A percentile compares a stretch with the other conserved stretches of the same genome.
phyloP scores from a whole-genome alignment of 2,329 filamentous ascomycete genomes.

The Cytospora piceicola region DNA sequence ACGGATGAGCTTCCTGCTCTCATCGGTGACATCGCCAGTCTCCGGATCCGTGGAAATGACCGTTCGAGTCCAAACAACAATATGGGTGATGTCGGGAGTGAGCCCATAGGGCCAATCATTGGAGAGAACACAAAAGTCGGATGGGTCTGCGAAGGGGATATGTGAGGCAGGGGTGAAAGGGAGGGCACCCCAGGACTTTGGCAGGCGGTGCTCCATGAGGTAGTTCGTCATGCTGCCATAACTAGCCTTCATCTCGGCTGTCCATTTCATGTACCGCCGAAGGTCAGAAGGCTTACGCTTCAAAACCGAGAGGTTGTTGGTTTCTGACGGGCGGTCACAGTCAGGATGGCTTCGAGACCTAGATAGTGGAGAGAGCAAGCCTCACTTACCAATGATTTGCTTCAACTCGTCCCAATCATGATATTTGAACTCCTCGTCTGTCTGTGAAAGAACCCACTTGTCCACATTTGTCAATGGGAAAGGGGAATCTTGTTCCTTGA shows the following conservation, averaged over 20 bases:
- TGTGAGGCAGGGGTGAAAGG: constrained; percentile 58
- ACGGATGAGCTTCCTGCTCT: constrained; percentile 66
- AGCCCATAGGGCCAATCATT: constrained; percentile 97
- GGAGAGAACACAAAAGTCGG: constrained; percentile 71
- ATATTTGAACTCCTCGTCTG: constrained; percentile 71
- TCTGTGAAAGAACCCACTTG: constrained; percentile 61
- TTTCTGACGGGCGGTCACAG: constrained; percentile 40
- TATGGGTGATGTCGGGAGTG: constrained; percentile 67
- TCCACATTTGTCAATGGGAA: constrained; percentile 65
- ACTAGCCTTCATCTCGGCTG: constrained; percentile 66
- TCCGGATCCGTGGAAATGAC: constrained; percentile 70
- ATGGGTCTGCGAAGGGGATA: constrained; percentile 56
- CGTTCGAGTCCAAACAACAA: constrained; percentile 92
- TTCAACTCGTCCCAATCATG: constrained; percentile 77
- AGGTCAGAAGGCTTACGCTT: constrained; percentile 82
- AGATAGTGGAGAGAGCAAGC: background rate
- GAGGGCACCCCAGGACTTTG: constrained; percentile 64
- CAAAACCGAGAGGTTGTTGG: constrained; percentile 71
- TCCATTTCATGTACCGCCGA: constrained; percentile 78
- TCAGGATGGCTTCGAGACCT: constrained; percentile 7
- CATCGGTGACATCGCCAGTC: constrained; percentile 72
- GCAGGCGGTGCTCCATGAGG: constrained; percentile 73
- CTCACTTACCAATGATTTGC: constrained; percentile 63
- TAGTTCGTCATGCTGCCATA: constrained; percentile 83
- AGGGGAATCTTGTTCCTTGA: constrained; percentile 51